These are phyloP conservation scores for Dittrichia graveolens DNA, from an alignment of 129 eudicot species.

Conservation along the genomic window DNA sequence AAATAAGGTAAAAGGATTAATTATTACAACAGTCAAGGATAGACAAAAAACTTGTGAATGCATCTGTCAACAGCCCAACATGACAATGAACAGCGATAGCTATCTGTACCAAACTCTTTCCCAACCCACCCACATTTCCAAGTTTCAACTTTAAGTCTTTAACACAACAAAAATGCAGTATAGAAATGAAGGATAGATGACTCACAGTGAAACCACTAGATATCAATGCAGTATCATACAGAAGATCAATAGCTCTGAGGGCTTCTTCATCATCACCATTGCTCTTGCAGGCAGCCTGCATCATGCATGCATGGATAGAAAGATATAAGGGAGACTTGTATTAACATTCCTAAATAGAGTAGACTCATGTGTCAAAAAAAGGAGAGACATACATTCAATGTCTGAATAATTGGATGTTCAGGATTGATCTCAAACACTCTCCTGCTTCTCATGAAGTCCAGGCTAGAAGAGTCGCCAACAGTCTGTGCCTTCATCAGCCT, in stretches of 20 bases:
- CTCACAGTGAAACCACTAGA: constrained; percentile 96
- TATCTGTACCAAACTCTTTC: too few relatives aligned
- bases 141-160: background rate
- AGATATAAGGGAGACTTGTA: background rate
- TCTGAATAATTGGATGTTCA: constrained; percentile 73
- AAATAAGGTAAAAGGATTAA: background rate
- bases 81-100: too few relatives aligned
- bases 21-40: background rate
- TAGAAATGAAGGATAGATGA: constrained; percentile 13
- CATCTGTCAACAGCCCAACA: too few relatives aligned
- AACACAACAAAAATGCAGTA: background rate
- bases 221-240: constrained; percentile 85
- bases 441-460: constrained; percentile 89
- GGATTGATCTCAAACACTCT: constrained; percentile 92
- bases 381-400: constrained; percentile 56
- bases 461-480: constrained; percentile 65
- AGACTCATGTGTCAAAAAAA: background rate
- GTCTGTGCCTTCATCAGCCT: constrained; percentile 97
- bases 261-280: constrained; percentile 85
- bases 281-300: constrained; percentile 77
- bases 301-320: constrained; percentile 17
- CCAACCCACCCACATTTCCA: background rate
- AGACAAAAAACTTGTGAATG: too few relatives aligned
- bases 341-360: background rate
- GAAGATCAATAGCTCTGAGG: constrained; percentile 85